Percentiles rank a stretch among this genome's conserved stretches.
phyloP scores from a whole-genome alignment of 2,329 filamentous ascomycete genomes.

The Chalaropsis ovoidea region DNA sequence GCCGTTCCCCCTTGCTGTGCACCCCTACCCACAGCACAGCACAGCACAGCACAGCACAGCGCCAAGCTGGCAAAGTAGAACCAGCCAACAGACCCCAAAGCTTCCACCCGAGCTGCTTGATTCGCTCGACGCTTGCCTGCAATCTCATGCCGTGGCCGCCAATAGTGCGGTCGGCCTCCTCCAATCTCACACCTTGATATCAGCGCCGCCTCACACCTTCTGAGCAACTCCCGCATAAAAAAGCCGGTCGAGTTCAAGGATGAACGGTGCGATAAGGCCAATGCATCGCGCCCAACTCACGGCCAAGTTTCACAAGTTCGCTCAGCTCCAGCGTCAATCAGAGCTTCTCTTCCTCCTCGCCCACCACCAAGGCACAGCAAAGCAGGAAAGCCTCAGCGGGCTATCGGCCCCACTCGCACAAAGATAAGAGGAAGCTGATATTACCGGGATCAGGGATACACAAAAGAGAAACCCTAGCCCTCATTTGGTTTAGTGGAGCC shows the following conservation, averaged over 20 bases:
- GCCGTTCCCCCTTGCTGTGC: no score
- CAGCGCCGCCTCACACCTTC: not conserved
- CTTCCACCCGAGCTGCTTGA: not conserved
- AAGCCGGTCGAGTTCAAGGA: constrained; percentile 12
- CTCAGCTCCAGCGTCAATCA: not conserved
- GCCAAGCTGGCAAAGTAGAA: not conserved
- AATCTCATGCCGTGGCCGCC: not conserved
- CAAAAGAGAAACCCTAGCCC: not conserved
- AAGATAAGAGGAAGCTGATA: constrained; percentile 14
- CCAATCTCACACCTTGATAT: not conserved
- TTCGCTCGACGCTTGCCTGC: not conserved
- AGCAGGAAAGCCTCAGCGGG: constrained; percentile 1
- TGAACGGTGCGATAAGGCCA: constrained; percentile 5
- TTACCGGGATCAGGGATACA: not conserved
- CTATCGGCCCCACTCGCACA: not conserved
- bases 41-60: not conserved
- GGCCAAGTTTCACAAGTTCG: not conserved
- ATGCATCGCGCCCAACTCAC: not conserved
- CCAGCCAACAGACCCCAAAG: not conserved
- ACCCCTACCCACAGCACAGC: not conserved
- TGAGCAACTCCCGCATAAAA: constrained; percentile 7
- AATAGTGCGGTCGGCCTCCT: not conserved
- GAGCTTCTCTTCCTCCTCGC: not conserved
- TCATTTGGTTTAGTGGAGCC: constrained; percentile 5
- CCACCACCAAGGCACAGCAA: not conserved